Percentiles rank a stretch among this genome's conserved stretches.
phyloP scores from a whole-genome alignment of 1,284 basidiomycete genomes.

The Austroboletus novae-zelandiae region DNA sequence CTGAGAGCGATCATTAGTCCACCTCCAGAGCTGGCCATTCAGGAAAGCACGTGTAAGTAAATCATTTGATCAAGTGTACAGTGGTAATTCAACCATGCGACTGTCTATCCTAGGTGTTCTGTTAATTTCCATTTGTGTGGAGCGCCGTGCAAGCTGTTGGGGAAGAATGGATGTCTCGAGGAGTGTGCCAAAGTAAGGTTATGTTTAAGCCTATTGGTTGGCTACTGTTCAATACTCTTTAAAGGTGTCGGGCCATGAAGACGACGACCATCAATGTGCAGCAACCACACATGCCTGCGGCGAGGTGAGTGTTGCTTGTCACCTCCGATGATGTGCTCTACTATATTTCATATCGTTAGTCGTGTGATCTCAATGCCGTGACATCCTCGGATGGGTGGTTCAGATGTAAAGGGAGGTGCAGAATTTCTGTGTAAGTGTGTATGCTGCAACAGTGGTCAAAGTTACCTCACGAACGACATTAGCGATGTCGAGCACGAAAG shows the following conservation, averaged over 20 bases:
- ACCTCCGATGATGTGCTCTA: not conserved
- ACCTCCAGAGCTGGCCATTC: slow-evolving; percentile 50
- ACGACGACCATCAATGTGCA: slow-evolving; percentile 50
- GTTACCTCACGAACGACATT: not conserved
- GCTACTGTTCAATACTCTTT: not conserved
- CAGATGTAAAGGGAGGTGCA: slow-evolving; percentile 43
- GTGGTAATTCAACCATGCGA: not conserved
- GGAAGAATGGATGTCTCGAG: slow-evolving; percentile 45
- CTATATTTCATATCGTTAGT: slow-evolving; percentile 31
- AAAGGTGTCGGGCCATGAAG: slow-evolving; percentile 43
- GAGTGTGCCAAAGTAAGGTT: slow-evolving; percentile 44
- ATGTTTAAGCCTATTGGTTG: not conserved
- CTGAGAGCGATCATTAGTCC: not conserved
- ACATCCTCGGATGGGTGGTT: slow-evolving; percentile 26
- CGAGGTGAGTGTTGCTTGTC: slow-evolving; percentile 36
- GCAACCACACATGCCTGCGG: slow-evolving; percentile 52
- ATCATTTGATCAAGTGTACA: not conserved
- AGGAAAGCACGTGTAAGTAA: slow-evolving; percentile 48
- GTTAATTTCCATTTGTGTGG: slow-evolving; percentile 49
- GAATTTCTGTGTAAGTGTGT: slow-evolving; percentile 40
- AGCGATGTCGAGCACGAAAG: slow-evolving; percentile 45
- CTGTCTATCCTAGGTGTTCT: slow-evolving; percentile 39
- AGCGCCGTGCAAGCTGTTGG: slow-evolving; percentile 38
- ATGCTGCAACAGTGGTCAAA: not conserved
- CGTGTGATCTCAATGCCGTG: slow-evolving; percentile 40